Conservation (phyloP, 768 basidiomycete genomes). For the Russula earlei region DNA sequence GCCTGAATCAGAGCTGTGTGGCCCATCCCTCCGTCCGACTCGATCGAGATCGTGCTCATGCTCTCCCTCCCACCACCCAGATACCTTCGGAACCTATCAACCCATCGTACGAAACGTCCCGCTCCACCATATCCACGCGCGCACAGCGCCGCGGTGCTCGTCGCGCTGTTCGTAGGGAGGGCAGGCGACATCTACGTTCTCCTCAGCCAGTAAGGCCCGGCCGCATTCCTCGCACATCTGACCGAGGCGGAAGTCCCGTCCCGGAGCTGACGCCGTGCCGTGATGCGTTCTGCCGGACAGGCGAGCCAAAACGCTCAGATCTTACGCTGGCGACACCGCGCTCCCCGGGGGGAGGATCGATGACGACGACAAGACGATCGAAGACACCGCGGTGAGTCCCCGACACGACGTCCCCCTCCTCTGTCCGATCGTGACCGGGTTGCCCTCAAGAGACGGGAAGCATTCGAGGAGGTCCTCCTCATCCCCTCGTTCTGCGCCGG, state of each 20-base stretch:
- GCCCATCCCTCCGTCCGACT: neutral
- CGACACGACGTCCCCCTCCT: neutral
- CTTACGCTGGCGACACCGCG: slow-evolving; percentile 83
- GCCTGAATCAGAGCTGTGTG: slow-evolving; percentile 17
- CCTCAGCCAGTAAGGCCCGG: slow-evolving; percentile 60
- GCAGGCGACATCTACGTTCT: slow-evolving; percentile 79
- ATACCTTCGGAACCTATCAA: slow-evolving; percentile 12
- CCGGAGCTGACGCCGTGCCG: neutral
- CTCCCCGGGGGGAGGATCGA: slow-evolving; percentile 83
- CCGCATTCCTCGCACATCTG: too few species aligned
- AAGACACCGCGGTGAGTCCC: slow-evolving; percentile 71
- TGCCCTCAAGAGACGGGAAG: slow-evolving; percentile 60
- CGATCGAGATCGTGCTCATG: neutral
- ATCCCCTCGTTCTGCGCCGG: neutral
- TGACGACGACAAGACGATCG: slow-evolving; percentile 50
- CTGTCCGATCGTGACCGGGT: neutral
- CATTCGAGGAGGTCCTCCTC: slow-evolving; percentile 70
- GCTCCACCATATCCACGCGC: slow-evolving; percentile 40
- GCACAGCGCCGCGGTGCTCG: slow-evolving; percentile 64
- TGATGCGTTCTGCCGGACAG: too few species aligned
- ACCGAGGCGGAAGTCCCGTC: neutral
- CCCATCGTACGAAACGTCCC: slow-evolving; percentile 15
- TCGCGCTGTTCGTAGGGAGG: slow-evolving; percentile 78
- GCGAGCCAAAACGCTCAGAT: slow-evolving; percentile 58
- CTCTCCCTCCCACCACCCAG: neutral